Conservation (phyloP, 2,329 filamentous ascomycete genomes). For the Neurospora sp. region DNA sequence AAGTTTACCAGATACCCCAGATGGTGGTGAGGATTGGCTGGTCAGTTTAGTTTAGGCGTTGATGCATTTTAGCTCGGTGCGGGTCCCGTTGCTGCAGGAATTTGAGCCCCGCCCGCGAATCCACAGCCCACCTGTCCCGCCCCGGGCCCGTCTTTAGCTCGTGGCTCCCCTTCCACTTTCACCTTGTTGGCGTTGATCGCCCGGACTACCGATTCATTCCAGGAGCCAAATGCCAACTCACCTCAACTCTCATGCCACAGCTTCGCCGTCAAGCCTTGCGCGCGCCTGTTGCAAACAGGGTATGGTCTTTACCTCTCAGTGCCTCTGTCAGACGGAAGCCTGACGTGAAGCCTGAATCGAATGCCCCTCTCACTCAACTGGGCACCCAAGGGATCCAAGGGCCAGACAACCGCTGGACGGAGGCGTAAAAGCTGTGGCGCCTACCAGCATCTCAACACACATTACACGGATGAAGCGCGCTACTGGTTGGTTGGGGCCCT, state of each 20-base stretch:
- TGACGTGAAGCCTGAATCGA: not conserved
- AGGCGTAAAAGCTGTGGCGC: conserved; percentile 4
- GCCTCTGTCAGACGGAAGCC: not conserved
- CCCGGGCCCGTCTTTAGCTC: not conserved
- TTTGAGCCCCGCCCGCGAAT: not conserved
- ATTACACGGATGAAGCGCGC: conserved; percentile 15
- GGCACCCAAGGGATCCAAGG: conserved; percentile 1
- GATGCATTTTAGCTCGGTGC: not conserved
- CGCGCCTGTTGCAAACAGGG: not conserved
- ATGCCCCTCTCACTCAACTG: not conserved
- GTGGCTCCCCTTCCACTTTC: not conserved
- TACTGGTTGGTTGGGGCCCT: conserved; percentile 18
- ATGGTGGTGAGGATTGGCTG: not conserved
- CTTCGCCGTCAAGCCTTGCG: not conserved
- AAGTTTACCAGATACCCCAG: not conserved
- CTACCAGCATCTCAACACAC: conserved; percentile 5
- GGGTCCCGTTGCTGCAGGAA: not conserved
- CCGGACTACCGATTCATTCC: not conserved
- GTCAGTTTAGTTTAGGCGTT: not conserved
- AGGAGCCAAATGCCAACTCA: not conserved
- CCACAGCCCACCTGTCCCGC: not conserved
- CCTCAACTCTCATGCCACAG: not conserved
- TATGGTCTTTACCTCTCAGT: not conserved
- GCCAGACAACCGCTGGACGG: conserved; percentile 4
- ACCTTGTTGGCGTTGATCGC: not conserved